These are phyloP conservation scores for Nitzschia palea DNA, from an alignment of 108 stramenopile genomes.

Conservation along the genomic window DNA sequence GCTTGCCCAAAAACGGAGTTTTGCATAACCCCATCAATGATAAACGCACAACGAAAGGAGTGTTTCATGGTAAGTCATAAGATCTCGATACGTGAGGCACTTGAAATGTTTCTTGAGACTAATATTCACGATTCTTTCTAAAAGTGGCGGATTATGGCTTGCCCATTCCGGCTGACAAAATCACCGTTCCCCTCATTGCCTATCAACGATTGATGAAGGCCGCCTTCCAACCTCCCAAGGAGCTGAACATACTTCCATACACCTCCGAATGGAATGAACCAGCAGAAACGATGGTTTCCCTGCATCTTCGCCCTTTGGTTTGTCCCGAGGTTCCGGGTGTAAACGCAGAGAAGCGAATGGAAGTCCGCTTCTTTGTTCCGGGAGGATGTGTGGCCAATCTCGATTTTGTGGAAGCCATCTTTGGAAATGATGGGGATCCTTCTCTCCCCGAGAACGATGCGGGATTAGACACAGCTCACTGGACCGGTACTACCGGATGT, in stretches of 20 bases:
- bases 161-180: conserved; percentile 65
- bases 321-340: conserved; percentile 58
- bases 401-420: conserved; percentile 56
- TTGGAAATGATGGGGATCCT: conserved; percentile 61
- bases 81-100: too few relatives aligned
- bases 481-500: conserved; percentile 62
- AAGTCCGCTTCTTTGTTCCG: conserved; percentile 60
- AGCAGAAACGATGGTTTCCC: conserved; percentile 54
- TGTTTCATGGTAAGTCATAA: conserved; percentile 37
- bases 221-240: conserved; percentile 46
- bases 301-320: conserved; percentile 48
- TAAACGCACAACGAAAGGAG: conserved; percentile 54
- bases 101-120: too few relatives aligned
- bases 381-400: conserved; percentile 58
- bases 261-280: conserved; percentile 46
- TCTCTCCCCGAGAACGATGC: conserved; percentile 55
- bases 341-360: conserved; percentile 50
- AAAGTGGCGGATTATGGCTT: conserved; percentile 53
- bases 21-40: conserved; percentile 58
- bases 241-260: conserved; percentile 55
- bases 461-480: conserved; percentile 48
- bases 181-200: conserved; percentile 49
- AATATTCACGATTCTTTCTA: too few relatives aligned
- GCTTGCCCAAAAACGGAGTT: conserved; percentile 45
- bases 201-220: conserved; percentile 51